Conservation (phyloP, 73 alveolate genomes). For the Tetrahymena malaccensis region DNA sequence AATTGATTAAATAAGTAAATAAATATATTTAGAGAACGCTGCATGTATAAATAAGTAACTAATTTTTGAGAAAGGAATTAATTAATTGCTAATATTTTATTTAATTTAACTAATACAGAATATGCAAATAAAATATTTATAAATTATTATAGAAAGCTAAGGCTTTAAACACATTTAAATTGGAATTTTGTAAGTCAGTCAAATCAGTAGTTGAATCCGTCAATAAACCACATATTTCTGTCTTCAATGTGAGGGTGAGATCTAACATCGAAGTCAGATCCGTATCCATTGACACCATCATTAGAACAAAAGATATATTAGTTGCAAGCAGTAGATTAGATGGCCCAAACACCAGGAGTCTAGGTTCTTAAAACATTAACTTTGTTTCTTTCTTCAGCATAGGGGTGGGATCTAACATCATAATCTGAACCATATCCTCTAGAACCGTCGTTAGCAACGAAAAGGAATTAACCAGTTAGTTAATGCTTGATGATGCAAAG, state of each 20-base stretch:
- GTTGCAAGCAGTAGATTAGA: neutral
- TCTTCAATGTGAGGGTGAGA: constrained; percentile 17
- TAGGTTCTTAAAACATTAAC: neutral
- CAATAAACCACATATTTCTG: constrained; percentile 30
- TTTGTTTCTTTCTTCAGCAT: constrained; percentile 23
- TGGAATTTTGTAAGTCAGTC: no score
- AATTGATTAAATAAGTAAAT: no score
- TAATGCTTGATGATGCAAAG: constrained; percentile 1
- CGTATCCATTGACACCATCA: constrained; percentile 9
- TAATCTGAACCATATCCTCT: neutral
- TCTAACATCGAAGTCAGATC: constrained; percentile 10
- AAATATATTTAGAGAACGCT: no score
- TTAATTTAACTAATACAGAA: neutral
- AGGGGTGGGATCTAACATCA: constrained; percentile 27
- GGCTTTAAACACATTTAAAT: neutral
- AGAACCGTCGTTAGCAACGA: constrained; percentile 4
- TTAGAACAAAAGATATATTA: constrained; percentile 31
- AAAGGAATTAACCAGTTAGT: neutral
- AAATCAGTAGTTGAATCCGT: neutral
- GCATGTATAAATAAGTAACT: no score
- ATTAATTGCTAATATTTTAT: no score
- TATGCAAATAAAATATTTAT: neutral
- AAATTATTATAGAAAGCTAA: neutral
- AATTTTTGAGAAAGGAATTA: neutral
- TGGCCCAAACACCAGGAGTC: neutral